phyloP scores from a whole-genome alignment of 2,329 filamentous ascomycete genomes.

The Xylaria sp. region DNA sequence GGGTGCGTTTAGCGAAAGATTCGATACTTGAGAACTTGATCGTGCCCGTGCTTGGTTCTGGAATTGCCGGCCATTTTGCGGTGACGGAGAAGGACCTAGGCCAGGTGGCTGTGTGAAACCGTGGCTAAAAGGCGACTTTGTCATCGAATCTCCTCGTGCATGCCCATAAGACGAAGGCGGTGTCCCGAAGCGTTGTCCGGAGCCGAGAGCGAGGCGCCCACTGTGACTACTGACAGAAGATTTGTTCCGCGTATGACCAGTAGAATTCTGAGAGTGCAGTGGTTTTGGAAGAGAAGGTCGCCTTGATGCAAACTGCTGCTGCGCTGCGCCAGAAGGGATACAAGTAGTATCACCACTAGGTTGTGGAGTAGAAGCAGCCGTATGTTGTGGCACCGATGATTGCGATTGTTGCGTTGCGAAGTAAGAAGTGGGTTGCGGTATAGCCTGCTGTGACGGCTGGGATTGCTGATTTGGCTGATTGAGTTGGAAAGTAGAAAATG shows the following conservation, averaged over 20 bases:
- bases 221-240: conserved; percentile 45
- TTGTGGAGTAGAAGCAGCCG: conserved; percentile 17
- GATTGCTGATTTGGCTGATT: conserved; percentile 17
- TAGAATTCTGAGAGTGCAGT: conserved; percentile 37
- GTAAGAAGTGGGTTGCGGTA: conserved; percentile 27
- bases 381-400: conserved; percentile 5
- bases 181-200: conserved; percentile 49
- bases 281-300: conserved; percentile 38
- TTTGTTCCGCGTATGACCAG: conserved; percentile 45
- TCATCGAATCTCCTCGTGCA: conserved; percentile 45
- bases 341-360: conserved; percentile 8
- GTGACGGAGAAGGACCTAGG: conserved; percentile 49
- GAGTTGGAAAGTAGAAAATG: background rate
- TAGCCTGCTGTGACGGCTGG: conserved; percentile 17
- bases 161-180: conserved; percentile 51
- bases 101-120: conserved; percentile 50
- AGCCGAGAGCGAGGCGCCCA: conserved; percentile 47
- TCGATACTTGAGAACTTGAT: conserved; percentile 49
- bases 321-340: conserved; percentile 10
- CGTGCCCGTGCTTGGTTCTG: conserved; percentile 50
- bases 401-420: conserved; percentile 19
- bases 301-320: conserved; percentile 38
- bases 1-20: conserved; percentile 49
- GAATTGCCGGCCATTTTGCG: conserved; percentile 51
- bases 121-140: conserved; percentile 51